Evolutionary conservation across 179 eudicot species (phyloP).

Genomic region (Amaranthus tricolor): DNA sequence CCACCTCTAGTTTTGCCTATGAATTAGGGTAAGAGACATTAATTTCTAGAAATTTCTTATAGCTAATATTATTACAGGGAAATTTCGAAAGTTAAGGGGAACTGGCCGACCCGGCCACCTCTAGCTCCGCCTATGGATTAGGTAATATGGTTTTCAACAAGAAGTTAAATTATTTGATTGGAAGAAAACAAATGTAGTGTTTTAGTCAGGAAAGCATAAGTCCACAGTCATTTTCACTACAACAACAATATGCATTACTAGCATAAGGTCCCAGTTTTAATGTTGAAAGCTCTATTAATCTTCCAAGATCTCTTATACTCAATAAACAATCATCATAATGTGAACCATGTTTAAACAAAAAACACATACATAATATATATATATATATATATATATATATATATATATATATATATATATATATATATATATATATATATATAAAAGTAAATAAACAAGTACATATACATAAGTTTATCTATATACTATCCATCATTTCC

Average conservation of each 20-base stretch:
- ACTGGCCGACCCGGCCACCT: no score
- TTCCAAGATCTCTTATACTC: conserved; percentile 16
- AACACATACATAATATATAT: neutral
- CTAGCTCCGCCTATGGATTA: neutral
- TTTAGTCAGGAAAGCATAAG: conserved; percentile 28
- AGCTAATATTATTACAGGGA: neutral
- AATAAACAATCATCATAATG: conserved; percentile 20
- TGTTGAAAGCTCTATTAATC: conserved; percentile 15
- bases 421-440: neutral
- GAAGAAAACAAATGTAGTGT: conserved; percentile 8
- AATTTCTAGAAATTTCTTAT: neutral
- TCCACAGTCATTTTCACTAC: conserved; percentile 23
- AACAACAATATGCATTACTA: conserved; percentile 26
- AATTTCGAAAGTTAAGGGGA: no score
- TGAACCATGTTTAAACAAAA: conserved; percentile 17
- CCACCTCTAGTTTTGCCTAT: no score
- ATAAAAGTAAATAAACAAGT: conserved; percentile 8
- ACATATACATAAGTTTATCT: neutral
- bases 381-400: neutral
- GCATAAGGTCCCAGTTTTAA: conserved; percentile 27
- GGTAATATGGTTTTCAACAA: neutral
- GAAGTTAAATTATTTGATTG: conserved; percentile 7
- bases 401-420: neutral
- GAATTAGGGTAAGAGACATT: no score
- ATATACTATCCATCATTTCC: neutral